Conservation (phyloP, 2,329 filamentous ascomycete genomes). For the Colletotrichum liaoningense region DNA sequence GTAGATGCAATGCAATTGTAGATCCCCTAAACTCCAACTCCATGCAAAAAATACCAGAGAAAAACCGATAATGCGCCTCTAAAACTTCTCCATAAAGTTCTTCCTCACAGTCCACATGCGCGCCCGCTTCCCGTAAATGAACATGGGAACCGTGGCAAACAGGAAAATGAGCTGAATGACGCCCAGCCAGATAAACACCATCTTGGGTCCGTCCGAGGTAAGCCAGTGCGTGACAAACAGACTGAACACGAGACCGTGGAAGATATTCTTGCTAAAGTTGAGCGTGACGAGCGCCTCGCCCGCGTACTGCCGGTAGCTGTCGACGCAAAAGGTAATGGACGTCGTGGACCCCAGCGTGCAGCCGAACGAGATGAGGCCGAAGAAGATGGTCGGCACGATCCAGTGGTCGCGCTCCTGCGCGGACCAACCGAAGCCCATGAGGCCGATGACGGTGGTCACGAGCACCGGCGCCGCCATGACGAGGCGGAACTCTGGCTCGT, state of each 20-base stretch:
- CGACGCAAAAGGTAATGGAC: slow-evolving; percentile 92
- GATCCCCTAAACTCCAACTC: not conserved
- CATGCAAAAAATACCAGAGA: not conserved
- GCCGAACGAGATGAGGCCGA: slow-evolving; percentile 91
- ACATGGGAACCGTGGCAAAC: slow-evolving; percentile 87
- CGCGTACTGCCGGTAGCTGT: slow-evolving; percentile 92
- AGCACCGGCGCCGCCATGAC: slow-evolving; percentile 88
- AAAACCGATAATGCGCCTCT: not conserved
- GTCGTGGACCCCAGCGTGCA: slow-evolving; percentile 92
- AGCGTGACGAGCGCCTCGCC: slow-evolving; percentile 94
- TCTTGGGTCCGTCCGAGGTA: slow-evolving; percentile 77
- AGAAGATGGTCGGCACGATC: slow-evolving; percentile 95
- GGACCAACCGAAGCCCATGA: slow-evolving; percentile 98
- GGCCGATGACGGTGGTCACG: slow-evolving; percentile 81
- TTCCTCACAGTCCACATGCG: slow-evolving; percentile 94
- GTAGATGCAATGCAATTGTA: not conserved
- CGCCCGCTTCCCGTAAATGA: slow-evolving; percentile 89
- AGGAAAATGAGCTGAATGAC: slow-evolving; percentile 85
- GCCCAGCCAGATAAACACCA: slow-evolving; percentile 85
- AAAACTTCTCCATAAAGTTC: slow-evolving; percentile 85
- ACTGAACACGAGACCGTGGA: slow-evolving; percentile 90
- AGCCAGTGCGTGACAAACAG: slow-evolving; percentile 92
- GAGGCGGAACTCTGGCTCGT: slow-evolving; percentile 93
- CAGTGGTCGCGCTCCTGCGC: slow-evolving; percentile 79
- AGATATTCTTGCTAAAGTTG: slow-evolving; percentile 94